These are phyloP conservation scores for Dryadomyces quercus-mongolicae DNA, from an alignment of 2,329 filamentous ascomycete species.

Conservation along the genomic window DNA sequence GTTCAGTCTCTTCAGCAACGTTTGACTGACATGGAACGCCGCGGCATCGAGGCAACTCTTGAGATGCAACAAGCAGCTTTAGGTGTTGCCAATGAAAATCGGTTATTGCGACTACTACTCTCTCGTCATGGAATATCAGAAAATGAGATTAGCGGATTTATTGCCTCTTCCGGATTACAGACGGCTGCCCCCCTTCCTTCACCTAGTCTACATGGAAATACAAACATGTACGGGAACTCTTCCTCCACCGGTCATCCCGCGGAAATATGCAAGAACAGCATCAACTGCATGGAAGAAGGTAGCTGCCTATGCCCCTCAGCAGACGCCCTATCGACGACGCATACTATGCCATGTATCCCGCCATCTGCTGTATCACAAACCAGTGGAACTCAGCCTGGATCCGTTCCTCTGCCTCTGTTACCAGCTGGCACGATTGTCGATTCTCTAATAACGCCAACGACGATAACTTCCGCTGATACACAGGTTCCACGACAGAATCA, in stretches of 20 bases:
- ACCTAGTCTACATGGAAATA: not conserved
- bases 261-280: too few relatives aligned
- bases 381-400: too few relatives aligned
- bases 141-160: not conserved
- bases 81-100: constrained; percentile 35
- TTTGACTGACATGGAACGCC: constrained; percentile 34
- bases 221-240: not conserved
- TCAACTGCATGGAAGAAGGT: too few relatives aligned
- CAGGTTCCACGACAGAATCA: too few relatives aligned
- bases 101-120: constrained; percentile 24
- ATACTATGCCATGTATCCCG: too few relatives aligned
- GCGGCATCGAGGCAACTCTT: constrained; percentile 33
- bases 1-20: constrained; percentile 33
- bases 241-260: too few relatives aligned
- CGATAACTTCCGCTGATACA: too few relatives aligned
- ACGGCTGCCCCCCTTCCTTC: too few relatives aligned
- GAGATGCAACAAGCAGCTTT: constrained; percentile 43
- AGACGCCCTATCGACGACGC: not conserved
- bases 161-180: not conserved
- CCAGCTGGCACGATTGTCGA: too few relatives aligned
- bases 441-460: too few relatives aligned
- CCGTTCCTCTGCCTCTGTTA: too few relatives aligned
- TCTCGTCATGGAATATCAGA: constrained; percentile 2
- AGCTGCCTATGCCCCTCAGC: not conserved
- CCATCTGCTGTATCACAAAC: too few relatives aligned